A percentile compares a stretch with the other conserved stretches of the same genome.
These are phyloP conservation scores for Leccinellum luteum DNA, from an alignment of 768 basidiomycete genomes.

Conservation along the genomic window DNA sequence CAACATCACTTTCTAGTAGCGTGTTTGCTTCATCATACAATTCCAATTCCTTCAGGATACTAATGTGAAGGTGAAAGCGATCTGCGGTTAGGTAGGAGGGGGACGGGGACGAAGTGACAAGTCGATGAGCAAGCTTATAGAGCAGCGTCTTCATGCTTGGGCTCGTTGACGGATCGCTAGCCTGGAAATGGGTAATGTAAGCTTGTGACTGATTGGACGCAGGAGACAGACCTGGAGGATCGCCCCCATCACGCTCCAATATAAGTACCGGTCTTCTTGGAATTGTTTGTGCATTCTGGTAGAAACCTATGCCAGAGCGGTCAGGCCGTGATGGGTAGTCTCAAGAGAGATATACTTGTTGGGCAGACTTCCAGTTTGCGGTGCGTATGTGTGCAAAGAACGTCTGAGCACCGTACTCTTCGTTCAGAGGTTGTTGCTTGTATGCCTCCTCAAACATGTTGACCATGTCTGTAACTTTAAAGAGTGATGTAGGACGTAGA, in stretches of 20 bases:
- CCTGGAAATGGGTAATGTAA: slow-evolving; percentile 42
- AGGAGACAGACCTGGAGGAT: slow-evolving; percentile 62
- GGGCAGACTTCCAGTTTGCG: slow-evolving; percentile 82
- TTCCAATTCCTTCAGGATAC: slow-evolving; percentile 65
- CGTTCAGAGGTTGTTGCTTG: slow-evolving; percentile 76
- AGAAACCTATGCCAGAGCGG: slow-evolving; percentile 50
- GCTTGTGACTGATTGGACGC: slow-evolving; percentile 1
- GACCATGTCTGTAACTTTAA: slow-evolving; percentile 70
- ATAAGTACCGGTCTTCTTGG: slow-evolving; percentile 75
- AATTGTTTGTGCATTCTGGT: slow-evolving; percentile 83
- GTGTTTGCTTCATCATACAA: slow-evolving; percentile 69
- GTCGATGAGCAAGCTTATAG: slow-evolving; percentile 74
- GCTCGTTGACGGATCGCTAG: slow-evolving; percentile 64
- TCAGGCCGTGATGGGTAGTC: neutral
- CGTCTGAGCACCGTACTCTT: slow-evolving; percentile 79
- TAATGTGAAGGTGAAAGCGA: slow-evolving; percentile 74
- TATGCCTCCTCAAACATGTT: slow-evolving; percentile 85
- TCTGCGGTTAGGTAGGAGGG: slow-evolving; percentile 67
- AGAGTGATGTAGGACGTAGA: neutral
- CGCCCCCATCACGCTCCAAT: slow-evolving; percentile 80
- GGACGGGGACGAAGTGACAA: slow-evolving; percentile 60
- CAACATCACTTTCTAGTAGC: slow-evolving; percentile 66
- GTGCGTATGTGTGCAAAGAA: slow-evolving; percentile 84
- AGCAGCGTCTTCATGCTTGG: slow-evolving; percentile 62
- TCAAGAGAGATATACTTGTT: slow-evolving; percentile 51